Conservation (phyloP, 306 rosid species). For the Vigna hirtella region DNA sequence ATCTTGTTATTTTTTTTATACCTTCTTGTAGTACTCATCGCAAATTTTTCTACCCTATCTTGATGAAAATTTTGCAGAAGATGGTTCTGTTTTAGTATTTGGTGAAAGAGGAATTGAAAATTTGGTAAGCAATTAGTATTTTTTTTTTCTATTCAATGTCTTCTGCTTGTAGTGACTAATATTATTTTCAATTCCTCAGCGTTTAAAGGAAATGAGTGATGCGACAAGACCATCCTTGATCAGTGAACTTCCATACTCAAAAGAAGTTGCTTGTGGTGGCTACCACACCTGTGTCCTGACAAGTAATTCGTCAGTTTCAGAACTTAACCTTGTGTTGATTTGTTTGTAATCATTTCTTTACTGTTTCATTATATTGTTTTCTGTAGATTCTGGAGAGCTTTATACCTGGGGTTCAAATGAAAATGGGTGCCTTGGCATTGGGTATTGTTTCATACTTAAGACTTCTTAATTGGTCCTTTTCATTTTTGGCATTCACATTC, state of each 20-base stretch:
- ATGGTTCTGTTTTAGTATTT: slow-evolving; percentile 78
- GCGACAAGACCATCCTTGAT: slow-evolving; percentile 63
- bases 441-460: slow-evolving; percentile 57
- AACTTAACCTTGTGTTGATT: slow-evolving; percentile 30
- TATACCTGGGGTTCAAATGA: slow-evolving; percentile 99
- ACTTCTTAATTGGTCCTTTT: slow-evolving; percentile 33
- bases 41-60: slow-evolving; percentile 24
- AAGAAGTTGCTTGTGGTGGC: slow-evolving; percentile 94
- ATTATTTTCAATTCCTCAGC: slow-evolving; percentile 53
- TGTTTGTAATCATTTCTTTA: slow-evolving; percentile 31
- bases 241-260: slow-evolving; percentile 68
- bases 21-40: slow-evolving; percentile 13
- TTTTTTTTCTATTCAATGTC: neutral
- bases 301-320: slow-evolving; percentile 64
- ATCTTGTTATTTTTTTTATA: slow-evolving; percentile 1
- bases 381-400: slow-evolving; percentile 74
- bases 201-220: slow-evolving; percentile 52
- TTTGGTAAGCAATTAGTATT: slow-evolving; percentile 57
- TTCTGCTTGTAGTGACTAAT: slow-evolving; percentile 14
- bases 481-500: slow-evolving; percentile 22
- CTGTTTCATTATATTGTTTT: slow-evolving; percentile 37
- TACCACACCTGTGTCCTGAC: slow-evolving; percentile 89
- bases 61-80: slow-evolving; percentile 67
- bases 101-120: slow-evolving; percentile 74
- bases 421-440: slow-evolving; percentile 95